Conservation (phyloP, 2,329 filamentous ascomycete species). For the Chlorencoelia australis region DNA sequence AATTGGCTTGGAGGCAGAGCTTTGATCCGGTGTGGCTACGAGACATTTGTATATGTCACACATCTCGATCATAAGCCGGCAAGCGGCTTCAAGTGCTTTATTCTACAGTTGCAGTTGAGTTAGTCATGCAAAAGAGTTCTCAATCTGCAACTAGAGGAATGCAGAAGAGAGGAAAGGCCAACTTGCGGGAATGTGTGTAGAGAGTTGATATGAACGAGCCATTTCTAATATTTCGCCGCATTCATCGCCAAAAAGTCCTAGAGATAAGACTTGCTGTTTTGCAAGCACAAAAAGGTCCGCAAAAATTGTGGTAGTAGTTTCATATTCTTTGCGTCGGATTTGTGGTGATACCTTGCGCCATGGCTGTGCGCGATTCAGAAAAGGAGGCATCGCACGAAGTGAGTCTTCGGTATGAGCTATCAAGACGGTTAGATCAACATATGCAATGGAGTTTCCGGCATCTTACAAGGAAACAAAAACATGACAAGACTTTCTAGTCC, state of each 20-base stretch:
- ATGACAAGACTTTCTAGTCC: constrained; percentile 13
- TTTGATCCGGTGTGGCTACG: constrained; percentile 5
- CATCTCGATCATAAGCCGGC: constrained; percentile 7
- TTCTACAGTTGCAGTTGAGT: constrained; percentile 2
- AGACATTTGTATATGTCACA: constrained; percentile 13
- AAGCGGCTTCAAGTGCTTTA: constrained; percentile 10
- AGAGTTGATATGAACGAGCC: constrained; percentile 5
- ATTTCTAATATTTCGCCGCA: constrained; percentile 3
- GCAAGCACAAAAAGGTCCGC: constrained; percentile 5
- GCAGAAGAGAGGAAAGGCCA: background rate
- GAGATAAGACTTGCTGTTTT: constrained; percentile 4
- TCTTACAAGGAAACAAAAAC: constrained; percentile 10
- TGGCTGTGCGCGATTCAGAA: constrained; percentile 5
- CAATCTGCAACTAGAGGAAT: background rate
- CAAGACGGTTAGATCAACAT: background rate
- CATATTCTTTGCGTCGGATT: constrained; percentile 3
- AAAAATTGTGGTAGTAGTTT: constrained; percentile 2
- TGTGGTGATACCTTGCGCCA: constrained; percentile 7
- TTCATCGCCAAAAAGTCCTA: constrained; percentile 1
- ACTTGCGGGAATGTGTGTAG: constrained; percentile 5
- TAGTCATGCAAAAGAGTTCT: background rate
- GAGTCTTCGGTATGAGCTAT: constrained; percentile 12
- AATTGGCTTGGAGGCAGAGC: background rate
- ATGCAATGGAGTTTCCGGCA: background rate
- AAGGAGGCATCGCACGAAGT: constrained; percentile 3